Evolutionary conservation across 2,329 filamentous ascomycete genomes (phyloP).

Genomic region (Xylariales sp.): DNA sequence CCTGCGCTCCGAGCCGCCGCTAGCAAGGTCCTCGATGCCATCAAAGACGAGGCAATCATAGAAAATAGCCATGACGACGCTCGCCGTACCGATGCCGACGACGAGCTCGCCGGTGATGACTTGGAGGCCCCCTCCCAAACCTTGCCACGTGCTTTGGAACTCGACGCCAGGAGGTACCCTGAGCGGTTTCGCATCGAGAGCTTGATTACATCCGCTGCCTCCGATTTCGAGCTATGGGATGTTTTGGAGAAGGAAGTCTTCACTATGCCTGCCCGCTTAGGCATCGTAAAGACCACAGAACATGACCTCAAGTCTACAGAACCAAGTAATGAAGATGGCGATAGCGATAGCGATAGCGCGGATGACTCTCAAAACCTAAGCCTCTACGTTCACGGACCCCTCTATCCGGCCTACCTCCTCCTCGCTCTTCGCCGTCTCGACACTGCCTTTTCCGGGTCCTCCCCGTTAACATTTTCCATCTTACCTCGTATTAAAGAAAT

Average conservation of each 20-base stretch:
- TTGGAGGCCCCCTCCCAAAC: slow-evolving; percentile 43
- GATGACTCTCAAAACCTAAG: slow-evolving; percentile 48
- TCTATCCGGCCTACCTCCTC: slow-evolving; percentile 72
- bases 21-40: slow-evolving; percentile 52
- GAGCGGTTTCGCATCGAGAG: slow-evolving; percentile 65
- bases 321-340: not conserved
- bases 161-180: slow-evolving; percentile 54
- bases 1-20: slow-evolving; percentile 55
- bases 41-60: slow-evolving; percentile 39
- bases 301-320: slow-evolving; percentile 21
- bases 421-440: slow-evolving; percentile 68
- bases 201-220: slow-evolving; percentile 65
- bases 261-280: slow-evolving; percentile 65
- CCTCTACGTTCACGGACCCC: slow-evolving; percentile 70
- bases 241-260: slow-evolving; percentile 76
- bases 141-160: slow-evolving; percentile 49
- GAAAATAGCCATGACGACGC: not conserved
- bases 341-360: slow-evolving; percentile 5
- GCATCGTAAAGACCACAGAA: slow-evolving; percentile 55
- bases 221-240: slow-evolving; percentile 75
- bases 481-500: slow-evolving; percentile 75
- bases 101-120: slow-evolving; percentile 30
- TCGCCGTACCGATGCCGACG: not conserved
- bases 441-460: slow-evolving; percentile 66
- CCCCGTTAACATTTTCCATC: slow-evolving; percentile 68